Conservation (phyloP, 495 filamentous ascomycete genomes). For the Achaetomiella virescens region DNA sequence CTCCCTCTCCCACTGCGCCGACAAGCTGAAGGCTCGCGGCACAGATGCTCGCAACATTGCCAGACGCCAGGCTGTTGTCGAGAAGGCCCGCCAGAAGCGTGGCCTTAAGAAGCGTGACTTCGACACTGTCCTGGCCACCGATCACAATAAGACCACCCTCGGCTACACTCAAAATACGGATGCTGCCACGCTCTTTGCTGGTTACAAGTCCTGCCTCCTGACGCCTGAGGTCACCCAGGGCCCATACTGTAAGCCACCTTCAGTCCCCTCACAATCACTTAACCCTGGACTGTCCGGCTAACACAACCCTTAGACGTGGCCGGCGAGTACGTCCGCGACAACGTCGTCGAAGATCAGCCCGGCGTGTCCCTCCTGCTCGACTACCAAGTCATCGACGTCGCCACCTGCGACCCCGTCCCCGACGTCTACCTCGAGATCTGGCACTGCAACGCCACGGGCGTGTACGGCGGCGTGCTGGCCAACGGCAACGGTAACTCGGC, state of each 20-base stretch:
- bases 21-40: slow-evolving; percentile 44
- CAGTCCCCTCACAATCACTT: neutral
- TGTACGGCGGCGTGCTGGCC: slow-evolving; percentile 43
- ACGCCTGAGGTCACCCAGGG: slow-evolving; percentile 50
- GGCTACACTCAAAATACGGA: slow-evolving; percentile 40
- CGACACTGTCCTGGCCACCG: slow-evolving; percentile 30
- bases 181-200: slow-evolving; percentile 42
- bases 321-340: slow-evolving; percentile 46
- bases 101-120: slow-evolving; percentile 22
- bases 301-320: slow-evolving; percentile 27
- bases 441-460: slow-evolving; percentile 44
- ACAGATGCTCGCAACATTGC: slow-evolving; percentile 40
- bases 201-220: slow-evolving; percentile 49
- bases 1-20: slow-evolving; percentile 38
- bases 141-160: slow-evolving; percentile 39
- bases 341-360: slow-evolving; percentile 49
- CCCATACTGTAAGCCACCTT: slow-evolving; percentile 43
- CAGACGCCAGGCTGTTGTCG: slow-evolving; percentile 30
- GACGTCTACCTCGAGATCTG: slow-evolving; percentile 56
- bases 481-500: slow-evolving; percentile 40
- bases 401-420: slow-evolving; percentile 52
- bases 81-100: slow-evolving; percentile 19
- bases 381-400: slow-evolving; percentile 53
- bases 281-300: neutral
- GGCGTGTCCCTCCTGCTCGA: slow-evolving; percentile 55